A percentile compares a stretch with the other conserved stretches of the same genome.
Evolutionary conservation across 164 flowering plant species (phyloP).

Genomic region (Annona squamosa): DNA sequence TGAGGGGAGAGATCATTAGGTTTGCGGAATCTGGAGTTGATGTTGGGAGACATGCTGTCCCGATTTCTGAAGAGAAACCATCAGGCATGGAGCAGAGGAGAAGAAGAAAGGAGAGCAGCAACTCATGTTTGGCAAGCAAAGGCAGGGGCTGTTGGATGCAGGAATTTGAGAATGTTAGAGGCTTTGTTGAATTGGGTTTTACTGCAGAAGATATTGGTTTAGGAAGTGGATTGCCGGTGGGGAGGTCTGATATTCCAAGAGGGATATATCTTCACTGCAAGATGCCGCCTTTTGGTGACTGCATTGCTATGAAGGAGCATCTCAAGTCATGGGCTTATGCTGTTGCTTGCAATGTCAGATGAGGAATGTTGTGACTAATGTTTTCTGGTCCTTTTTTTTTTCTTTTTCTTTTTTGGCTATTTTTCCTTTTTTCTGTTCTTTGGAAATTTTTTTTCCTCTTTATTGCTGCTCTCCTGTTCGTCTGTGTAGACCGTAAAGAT

Average conservation of each 20-base stretch:
- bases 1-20: background rate
- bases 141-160: slow-evolving; percentile 10
- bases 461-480: too few species aligned
- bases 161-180: slow-evolving; percentile 5
- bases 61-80: background rate
- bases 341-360: slow-evolving; percentile 44
- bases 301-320: slow-evolving; percentile 42
- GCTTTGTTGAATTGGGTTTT: slow-evolving; percentile 13
- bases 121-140: slow-evolving; percentile 3
- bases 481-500: too few species aligned
- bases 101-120: slow-evolving; percentile 13
- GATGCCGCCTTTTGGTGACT: slow-evolving; percentile 34
- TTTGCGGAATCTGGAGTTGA: background rate
- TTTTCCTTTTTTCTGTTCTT: background rate
- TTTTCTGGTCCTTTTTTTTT: background rate
- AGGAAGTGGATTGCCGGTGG: background rate
- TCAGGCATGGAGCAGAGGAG: slow-evolving; percentile 11
- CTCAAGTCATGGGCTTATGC: slow-evolving; percentile 46
- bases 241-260: slow-evolving; percentile 8
- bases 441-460: too few species aligned
- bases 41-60: background rate
- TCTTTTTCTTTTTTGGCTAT: background rate
- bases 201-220: slow-evolving; percentile 9
- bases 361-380: background rate
- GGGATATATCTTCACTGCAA: slow-evolving; percentile 9